Conservation (phyloP, 305 asterid genomes). For the Fraxinus floribunda region DNA sequence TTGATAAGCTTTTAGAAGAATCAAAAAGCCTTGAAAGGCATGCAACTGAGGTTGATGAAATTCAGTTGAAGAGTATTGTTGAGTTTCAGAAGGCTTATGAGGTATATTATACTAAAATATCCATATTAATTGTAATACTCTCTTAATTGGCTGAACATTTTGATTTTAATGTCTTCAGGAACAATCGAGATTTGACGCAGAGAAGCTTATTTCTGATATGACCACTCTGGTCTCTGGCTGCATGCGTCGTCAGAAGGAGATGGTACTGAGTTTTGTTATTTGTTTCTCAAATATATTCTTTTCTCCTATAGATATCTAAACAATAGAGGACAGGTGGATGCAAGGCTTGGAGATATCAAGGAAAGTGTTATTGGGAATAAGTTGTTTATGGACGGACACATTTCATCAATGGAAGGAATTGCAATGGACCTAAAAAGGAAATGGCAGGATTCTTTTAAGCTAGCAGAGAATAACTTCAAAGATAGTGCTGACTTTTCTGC, state of each 20-base stretch:
- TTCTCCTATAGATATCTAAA: slow-evolving; percentile 7
- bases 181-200: slow-evolving; percentile 54
- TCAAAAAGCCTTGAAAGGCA: slow-evolving; percentile 51
- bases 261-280: slow-evolving; percentile 39
- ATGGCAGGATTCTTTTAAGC: slow-evolving; percentile 70
- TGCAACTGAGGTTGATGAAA: slow-evolving; percentile 50
- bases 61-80: slow-evolving; percentile 53
- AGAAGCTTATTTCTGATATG: slow-evolving; percentile 70
- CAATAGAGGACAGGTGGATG: slow-evolving; percentile 53
- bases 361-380: slow-evolving; percentile 54
- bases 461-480: slow-evolving; percentile 42
- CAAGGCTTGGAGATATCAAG: slow-evolving; percentile 50
- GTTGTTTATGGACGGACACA: slow-evolving; percentile 57
- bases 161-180: slow-evolving; percentile 44
- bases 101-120: slow-evolving; percentile 36
- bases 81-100: slow-evolving; percentile 68
- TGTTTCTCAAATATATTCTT: neutral
- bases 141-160: slow-evolving; percentile 19
- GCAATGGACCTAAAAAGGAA: slow-evolving; percentile 71
- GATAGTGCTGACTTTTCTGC: slow-evolving; percentile 69
- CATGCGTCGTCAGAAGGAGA: slow-evolving; percentile 67
- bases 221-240: slow-evolving; percentile 58
- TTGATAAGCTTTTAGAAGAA: slow-evolving; percentile 54
- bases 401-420: slow-evolving; percentile 57
- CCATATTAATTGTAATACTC: neutral